These are phyloP conservation scores for Fusarium sulawesiense DNA, from an alignment of 2,329 filamentous ascomycete genomes.

Conservation along the genomic window DNA sequence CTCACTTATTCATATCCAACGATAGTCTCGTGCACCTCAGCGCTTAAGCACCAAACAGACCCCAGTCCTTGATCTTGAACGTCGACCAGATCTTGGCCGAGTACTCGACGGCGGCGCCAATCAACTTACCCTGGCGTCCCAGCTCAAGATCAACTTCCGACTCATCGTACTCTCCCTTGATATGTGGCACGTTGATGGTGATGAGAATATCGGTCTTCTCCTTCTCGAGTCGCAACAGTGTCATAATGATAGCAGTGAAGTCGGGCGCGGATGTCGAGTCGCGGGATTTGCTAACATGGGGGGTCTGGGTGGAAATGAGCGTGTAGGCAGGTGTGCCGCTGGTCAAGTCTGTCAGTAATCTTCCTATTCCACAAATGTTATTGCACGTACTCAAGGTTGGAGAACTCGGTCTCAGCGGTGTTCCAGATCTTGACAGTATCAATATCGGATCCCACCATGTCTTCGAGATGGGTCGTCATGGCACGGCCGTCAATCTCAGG, in stretches of 20 bases:
- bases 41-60: conserved; percentile 66
- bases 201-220: conserved; percentile 85
- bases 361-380: too few species aligned
- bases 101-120: conserved; percentile 76
- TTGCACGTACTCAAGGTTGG: conserved; percentile 62
- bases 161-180: conserved; percentile 77
- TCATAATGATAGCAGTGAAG: conserved; percentile 81
- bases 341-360: conserved; percentile 21
- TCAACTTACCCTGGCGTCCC: conserved; percentile 73
- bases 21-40: conserved; percentile 14
- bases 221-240: conserved; percentile 79
- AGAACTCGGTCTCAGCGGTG: conserved; percentile 70
- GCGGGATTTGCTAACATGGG: conserved; percentile 51
- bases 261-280: conserved; percentile 59
- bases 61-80: conserved; percentile 85
- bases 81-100: conserved; percentile 75
- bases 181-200: conserved; percentile 88
- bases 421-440: conserved; percentile 75
- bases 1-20: neutral
- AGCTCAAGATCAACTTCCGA: conserved; percentile 76
- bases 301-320: conserved; percentile 73
- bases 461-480: conserved; percentile 74
- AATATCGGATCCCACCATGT: conserved; percentile 73
- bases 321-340: conserved; percentile 71
- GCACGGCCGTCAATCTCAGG: conserved; percentile 76